Percentiles rank a stretch among this genome's conserved stretches.
Evolutionary conservation across 257 asterid species (phyloP).

Genomic region (Solanum stenotomum): DNA sequence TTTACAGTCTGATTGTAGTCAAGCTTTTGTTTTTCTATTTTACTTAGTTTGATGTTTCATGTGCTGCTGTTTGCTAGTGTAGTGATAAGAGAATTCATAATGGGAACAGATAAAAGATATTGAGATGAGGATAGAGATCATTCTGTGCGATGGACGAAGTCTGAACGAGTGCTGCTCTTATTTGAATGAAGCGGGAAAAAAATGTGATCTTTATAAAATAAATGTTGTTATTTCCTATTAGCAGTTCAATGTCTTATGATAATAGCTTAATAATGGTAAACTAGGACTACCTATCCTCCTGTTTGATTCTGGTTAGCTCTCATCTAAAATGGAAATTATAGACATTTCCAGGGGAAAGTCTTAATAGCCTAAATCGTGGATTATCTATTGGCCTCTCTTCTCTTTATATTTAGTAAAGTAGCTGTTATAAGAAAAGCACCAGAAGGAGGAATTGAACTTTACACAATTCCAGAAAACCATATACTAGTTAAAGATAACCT

Average conservation of each 20-base stretch:
- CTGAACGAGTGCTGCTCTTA: not conserved
- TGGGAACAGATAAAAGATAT: not conserved
- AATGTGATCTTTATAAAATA: not conserved
- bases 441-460: not conserved
- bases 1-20: not conserved
- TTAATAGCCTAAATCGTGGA: not conserved
- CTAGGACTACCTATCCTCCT: not conserved
- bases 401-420: not conserved
- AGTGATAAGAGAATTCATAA: not conserved
- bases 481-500: not conserved
- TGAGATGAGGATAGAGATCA: not conserved
- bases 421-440: not conserved
- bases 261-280: not conserved
- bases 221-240: not conserved
- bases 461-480: not conserved
- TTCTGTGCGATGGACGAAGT: not conserved
- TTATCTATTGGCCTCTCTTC: not conserved
- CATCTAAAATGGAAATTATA: not conserved
- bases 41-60: not conserved
- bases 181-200: not conserved
- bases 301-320: not conserved
- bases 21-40: not conserved
- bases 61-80: not conserved
- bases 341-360: not conserved
- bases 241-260: not conserved